Base-by-base conservation (phyloP, 371 early-diverging fungal species). In the Mortierella sp. region DNA sequence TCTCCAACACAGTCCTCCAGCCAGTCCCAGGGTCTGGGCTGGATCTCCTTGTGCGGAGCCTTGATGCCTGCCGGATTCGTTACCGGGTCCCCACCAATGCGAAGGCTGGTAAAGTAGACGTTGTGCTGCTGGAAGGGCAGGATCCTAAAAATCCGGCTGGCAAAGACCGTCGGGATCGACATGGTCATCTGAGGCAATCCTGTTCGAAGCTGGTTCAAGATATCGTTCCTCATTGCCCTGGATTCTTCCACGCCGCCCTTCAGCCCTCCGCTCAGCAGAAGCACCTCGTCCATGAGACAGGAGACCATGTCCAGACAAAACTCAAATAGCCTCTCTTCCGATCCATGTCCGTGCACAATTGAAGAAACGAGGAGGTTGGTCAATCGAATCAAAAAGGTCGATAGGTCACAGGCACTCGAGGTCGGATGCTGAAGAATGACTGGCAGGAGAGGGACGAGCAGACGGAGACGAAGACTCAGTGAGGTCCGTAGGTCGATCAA, bases 1-100 rank as follows among this genome's bases (percentile, higher is more conserved):
- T 83, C 83, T 2, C 83, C 83, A 31, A 86, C 85, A 76, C 89
- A 90, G 53, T 91, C 92, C 61, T 91, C 92, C 10, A 91, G 85
- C 92, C 92, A 91, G 70, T 90, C 91, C 92, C 92, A 91, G 14
- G 92, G 92, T 50, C 88, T 86, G 9, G 90, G 89, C 64, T 89
- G 89, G 19, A 83, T 75, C 58, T 83, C 83, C 37, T 89, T 88
- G 31, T 87, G 87, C 43, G 84, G 44, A 81, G 84, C 29, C 50
- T 69, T 45, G 85, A 80, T 5, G 58, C 74, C 10, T 85, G 73
- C 58, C 2, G 71, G 37, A 29, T 58, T 66, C 71, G 41, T 7
- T 45, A 31, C 87, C 78, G 44, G 73, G 45, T 64, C 87, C 73
- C 72, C 66, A 4, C 73, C 53, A 0, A 74, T 45, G 14, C 73